These are phyloP conservation scores for Pyrenophora tritici-repentis DNA, from an alignment of 2,329 filamentous ascomycete genomes.

Conservation along the genomic window DNA sequence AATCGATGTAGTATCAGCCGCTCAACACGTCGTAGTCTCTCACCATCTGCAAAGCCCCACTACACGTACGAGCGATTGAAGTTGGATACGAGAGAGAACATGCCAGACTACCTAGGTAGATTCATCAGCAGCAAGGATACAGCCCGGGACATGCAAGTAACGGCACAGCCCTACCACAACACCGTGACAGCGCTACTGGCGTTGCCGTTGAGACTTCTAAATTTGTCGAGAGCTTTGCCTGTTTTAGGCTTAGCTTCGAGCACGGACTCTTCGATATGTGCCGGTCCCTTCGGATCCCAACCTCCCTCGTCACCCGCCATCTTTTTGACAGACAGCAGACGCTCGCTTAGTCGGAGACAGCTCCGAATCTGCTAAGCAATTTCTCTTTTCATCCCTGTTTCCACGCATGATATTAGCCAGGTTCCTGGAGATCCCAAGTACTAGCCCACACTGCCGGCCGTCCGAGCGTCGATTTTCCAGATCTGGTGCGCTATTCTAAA, in stretches of 20 bases:
- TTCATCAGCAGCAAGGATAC: constrained; percentile 21
- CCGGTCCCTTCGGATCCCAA: constrained; percentile 9
- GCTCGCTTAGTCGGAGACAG: constrained; percentile 12
- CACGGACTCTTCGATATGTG: not conserved
- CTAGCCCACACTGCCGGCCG: not conserved
- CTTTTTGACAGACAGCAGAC: constrained; percentile 9
- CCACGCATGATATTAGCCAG: constrained; percentile 1
- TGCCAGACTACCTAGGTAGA: constrained; percentile 21
- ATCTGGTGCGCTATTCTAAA: not conserved
- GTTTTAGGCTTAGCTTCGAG: constrained; percentile 6
- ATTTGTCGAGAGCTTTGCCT: constrained; percentile 6
- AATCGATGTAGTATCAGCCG: constrained; percentile 28
- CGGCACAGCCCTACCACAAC: constrained; percentile 31
- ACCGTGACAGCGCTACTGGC: constrained; percentile 20
- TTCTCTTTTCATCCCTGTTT: not conserved
- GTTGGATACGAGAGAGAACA: constrained; percentile 39
- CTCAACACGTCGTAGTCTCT: constrained; percentile 34
- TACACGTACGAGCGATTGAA: constrained; percentile 29
- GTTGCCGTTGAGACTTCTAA: constrained; percentile 14
- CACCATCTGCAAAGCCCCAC: constrained; percentile 22
- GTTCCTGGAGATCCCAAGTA: constrained; percentile 16
- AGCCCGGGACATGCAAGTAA: constrained; percentile 10
- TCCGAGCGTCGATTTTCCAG: not conserved
- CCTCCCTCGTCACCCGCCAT: constrained; percentile 18
- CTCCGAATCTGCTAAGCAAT: constrained; percentile 7